Evolutionary conservation across 257 asterid species (phyloP), one percentile per base, ranked within the genome.

Genomic region (Agastache rugosa): DNA sequence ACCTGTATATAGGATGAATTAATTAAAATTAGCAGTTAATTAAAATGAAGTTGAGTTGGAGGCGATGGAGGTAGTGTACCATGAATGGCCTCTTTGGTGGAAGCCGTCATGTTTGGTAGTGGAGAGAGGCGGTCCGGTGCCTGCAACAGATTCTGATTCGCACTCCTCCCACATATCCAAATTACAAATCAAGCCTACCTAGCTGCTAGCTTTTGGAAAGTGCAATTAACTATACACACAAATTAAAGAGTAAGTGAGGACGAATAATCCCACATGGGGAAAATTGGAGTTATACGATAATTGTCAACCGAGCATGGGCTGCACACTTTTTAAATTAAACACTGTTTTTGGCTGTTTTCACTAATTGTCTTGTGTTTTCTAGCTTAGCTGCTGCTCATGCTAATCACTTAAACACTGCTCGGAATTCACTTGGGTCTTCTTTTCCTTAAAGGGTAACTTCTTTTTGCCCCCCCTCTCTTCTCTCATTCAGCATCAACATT

Each of bases 141-240:
- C 41, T 22, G 87, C 86, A 8, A 68, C 80, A 0, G 96, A 79
- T 65, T 93, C 97, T 22, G 84, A 80, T 48, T 94, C 96, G 4
- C 96, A 88, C 60, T 93, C 98, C 60, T 93, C 98, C 98, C 97
- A 94, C 98, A 55, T 55, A 55, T n/a, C n/a, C n/a, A n/a, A n/a
- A n/a, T n/a, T n/a, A n/a, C n/a, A n/a, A n/a, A n/a, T n/a, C n/a
- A n/a, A n/a, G n/a, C n/a, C n/a, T n/a, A n/a, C n/a, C n/a, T n/a
- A n/a, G n/a, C n/a, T n/a, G n/a, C n/a, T n/a, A n/a, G 34, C 34
- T 29, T 42, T 10, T 2, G 60, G 61, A 63, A 69, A 37, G 74
- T n/a, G n/a, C n/a, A n/a, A n/a, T n/a, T n/a, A n/a, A n/a, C n/a
- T n/a, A n/a, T n/a, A n/a, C n/a, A n/a, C n/a, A n/a, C n/a, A n/a